A percentile compares a stretch with the other conserved stretches of the same genome.
Evolutionary conservation across 176 grass and related monocot species (phyloP).

Genomic region (Alloteropsis semialata): DNA sequence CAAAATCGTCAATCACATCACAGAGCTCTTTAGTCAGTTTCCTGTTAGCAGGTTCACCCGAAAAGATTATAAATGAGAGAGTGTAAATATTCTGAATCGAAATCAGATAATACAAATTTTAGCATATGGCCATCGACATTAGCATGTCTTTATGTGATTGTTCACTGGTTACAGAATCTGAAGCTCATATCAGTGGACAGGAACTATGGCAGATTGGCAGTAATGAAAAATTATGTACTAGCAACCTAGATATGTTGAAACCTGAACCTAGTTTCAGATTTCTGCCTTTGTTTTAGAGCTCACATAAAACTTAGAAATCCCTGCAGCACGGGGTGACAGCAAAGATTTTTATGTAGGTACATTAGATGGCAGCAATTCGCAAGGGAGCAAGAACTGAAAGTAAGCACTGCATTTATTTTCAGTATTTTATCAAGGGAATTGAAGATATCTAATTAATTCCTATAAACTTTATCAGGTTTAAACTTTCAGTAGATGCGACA

Average conservation of each 20-base stretch:
- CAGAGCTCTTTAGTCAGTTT: slow-evolving; percentile 97
- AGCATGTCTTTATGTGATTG: background rate
- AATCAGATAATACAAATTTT: background rate
- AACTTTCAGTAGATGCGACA: background rate
- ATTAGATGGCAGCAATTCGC: background rate
- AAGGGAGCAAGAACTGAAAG: background rate
- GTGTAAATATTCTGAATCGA: background rate
- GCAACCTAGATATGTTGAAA: background rate
- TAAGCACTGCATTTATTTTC: background rate
- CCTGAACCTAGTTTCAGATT: background rate
- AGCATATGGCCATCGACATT: background rate
- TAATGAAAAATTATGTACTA: background rate
- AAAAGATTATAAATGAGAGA: slow-evolving; percentile 5
- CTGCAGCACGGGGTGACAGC: no score
- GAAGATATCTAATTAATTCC: background rate
- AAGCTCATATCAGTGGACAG: background rate
- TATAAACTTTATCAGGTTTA: background rate
- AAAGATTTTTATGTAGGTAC: background rate
- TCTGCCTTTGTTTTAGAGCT: background rate
- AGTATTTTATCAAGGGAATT: background rate
- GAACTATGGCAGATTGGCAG: background rate
- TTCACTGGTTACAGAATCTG: background rate
- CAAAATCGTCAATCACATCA: slow-evolving; percentile 75
- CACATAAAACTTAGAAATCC: background rate
- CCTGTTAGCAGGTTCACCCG: slow-evolving; percentile 42